phyloP scores from a whole-genome alignment of 495 filamentous ascomycete genomes.

The Aspergillus bertholletiae region DNA sequence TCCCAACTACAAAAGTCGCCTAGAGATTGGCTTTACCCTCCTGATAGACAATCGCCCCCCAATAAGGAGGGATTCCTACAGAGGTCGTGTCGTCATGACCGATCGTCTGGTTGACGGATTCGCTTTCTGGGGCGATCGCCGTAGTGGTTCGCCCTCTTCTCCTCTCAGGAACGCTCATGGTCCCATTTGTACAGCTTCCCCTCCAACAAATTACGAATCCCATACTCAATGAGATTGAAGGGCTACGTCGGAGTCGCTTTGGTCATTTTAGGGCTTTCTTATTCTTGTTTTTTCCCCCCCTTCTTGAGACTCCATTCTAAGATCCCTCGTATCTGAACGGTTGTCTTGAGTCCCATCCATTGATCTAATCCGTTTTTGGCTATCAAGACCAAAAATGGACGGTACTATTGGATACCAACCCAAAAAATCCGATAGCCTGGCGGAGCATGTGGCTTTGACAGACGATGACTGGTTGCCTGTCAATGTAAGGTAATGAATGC shows the following conservation, averaged over 20 bases:
- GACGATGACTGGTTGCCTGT: conserved; percentile 1
- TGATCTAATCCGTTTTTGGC: neutral
- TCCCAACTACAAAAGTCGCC: conserved; percentile 3
- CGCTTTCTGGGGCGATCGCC: conserved; percentile 2
- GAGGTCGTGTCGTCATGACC: conserved; percentile 21
- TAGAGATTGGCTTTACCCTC: neutral
- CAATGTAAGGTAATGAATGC: neutral
- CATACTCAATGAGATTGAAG: too few relatives aligned
- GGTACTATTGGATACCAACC: conserved; percentile 5
- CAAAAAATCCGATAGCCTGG: neutral
- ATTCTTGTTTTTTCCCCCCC: too few relatives aligned
- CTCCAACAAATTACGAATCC: neutral
- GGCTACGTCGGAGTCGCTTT: too few relatives aligned
- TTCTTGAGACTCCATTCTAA: neutral
- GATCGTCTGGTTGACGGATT: conserved; percentile 6
- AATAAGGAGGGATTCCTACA: neutral
- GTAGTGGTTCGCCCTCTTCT: conserved; percentile 6
- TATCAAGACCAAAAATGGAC: neutral
- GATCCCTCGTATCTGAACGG: neutral
- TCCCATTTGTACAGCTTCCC: neutral
- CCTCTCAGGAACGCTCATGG: conserved; percentile 8
- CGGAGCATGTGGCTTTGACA: conserved; percentile 1
- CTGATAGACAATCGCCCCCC: neutral
- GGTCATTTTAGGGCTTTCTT: too few relatives aligned
- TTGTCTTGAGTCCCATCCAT: neutral